Conservation (phyloP, 2,329 filamentous ascomycete genomes). For the Penicillium sp. region DNA sequence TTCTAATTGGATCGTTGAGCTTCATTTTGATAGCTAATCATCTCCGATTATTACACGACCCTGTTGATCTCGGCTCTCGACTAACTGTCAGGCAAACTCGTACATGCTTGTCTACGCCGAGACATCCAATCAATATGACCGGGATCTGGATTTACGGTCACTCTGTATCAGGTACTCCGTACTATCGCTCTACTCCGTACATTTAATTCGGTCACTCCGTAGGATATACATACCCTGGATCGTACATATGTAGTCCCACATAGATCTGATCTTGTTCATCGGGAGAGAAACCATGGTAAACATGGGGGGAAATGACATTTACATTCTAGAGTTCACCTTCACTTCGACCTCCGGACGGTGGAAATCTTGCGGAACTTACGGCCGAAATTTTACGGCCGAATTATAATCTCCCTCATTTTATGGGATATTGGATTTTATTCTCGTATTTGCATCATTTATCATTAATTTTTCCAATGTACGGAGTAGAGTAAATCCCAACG, state of each 20-base stretch:
- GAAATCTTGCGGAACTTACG: background rate
- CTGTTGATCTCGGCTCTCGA: too few relatives aligned
- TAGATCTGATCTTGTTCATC: background rate
- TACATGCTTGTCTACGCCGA: too few relatives aligned
- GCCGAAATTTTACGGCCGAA: too few relatives aligned
- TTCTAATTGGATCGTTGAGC: background rate
- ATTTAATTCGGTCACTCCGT: background rate
- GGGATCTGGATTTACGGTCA: too few relatives aligned
- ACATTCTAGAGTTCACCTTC: background rate
- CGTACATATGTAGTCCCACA: background rate
- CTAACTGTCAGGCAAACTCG: too few relatives aligned
- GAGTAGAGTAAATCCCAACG: background rate
- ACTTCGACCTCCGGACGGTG: background rate
- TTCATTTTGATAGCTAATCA: background rate
- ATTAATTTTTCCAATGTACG: background rate
- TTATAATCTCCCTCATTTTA: too few relatives aligned
- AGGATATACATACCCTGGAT: too few relatives aligned
- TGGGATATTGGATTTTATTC: too few relatives aligned
- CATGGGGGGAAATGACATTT: background rate
- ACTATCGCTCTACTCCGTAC: background rate
- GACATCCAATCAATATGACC: too few relatives aligned
- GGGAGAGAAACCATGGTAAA: background rate
- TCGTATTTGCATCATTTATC: background rate
- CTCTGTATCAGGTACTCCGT: too few relatives aligned
- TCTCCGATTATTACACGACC: background rate